phyloP scores from a whole-genome alignment of 768 basidiomycete species.

The Pulveroboletus ravenelii region DNA sequence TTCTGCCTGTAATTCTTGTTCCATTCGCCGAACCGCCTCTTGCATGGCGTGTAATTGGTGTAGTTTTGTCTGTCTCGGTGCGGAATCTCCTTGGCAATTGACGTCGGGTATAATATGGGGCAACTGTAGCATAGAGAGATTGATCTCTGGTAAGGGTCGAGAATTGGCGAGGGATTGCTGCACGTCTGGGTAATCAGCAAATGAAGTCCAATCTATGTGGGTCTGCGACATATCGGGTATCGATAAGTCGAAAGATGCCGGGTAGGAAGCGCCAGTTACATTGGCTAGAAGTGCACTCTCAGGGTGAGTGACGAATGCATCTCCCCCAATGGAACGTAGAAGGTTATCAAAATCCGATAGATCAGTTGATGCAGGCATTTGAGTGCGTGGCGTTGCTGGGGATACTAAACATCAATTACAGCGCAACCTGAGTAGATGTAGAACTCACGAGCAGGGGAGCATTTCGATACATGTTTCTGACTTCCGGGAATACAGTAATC shows the following conservation, averaged over 20 bases:
- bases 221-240: conserved; percentile 2
- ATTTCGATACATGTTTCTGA: not conserved
- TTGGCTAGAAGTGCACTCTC: too few relatives aligned
- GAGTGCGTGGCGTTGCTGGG: not conserved
- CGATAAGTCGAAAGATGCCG: not conserved
- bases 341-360: conserved; percentile 7
- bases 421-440: not conserved
- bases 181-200: conserved; percentile 2
- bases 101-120: conserved; percentile 1
- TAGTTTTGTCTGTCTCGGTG: conserved; percentile 15
- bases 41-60: conserved; percentile 28
- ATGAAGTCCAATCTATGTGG: conserved; percentile 13
- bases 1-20: conserved; percentile 29
- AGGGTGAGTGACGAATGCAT: not conserved
- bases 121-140: conserved; percentile 25
- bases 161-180: not conserved
- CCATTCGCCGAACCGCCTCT: conserved; percentile 31
- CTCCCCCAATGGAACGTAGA: conserved; percentile 1
- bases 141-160: conserved; percentile 19
- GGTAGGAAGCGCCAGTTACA: not conserved
- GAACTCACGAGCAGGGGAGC: conserved; percentile 3
- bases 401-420: not conserved
- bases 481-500: conserved; percentile 20
- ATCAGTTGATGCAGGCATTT: not conserved
- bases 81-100: not conserved